Evolutionary conservation across 2,329 filamentous ascomycete genomes (phyloP), one percentile per base, ranked within the genome.

Genomic region (Fusarium staphyleae): DNA sequence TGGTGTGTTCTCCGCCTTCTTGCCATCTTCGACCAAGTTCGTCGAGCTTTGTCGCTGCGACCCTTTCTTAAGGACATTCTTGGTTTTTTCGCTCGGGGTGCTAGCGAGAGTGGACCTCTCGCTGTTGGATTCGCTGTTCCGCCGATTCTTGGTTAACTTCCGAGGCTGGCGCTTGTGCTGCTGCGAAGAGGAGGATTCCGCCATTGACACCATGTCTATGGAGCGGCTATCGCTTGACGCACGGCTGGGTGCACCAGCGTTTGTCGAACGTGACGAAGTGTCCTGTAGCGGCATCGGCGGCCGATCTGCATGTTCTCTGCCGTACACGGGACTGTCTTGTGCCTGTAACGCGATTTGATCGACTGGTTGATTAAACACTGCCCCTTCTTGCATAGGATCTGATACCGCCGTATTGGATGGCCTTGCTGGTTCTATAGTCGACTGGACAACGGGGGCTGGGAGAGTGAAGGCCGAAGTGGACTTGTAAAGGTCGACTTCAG

Each of bases 81-180:
- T 73, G 1, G 55, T 24, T 40, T 55, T 60, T 9, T 68, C 61
- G 26, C 45, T 53, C n/a, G 53, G 33, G 22, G 51, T 22, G 30
- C 46, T 33, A 14, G 43, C 24, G 14, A 63, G 33, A 10, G 43
- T 46, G 14, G 62, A 40, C 48, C 68, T 74, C 44, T 77, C 75
- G 15, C 61, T 47, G 24, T 59, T 65, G 10, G 60, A 62, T 26
- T 77, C 75, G 61, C 70, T 76, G 52, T 63, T 74, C 19, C 68
- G 70, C 19, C 75, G 72, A 44, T 58, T 69, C 66, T 80, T 80
- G 15, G 70, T 74, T 28, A 79, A 66, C 60, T 78, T 78, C 44
- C 72, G 73, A 29, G 71, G 74, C 39, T 70, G 69, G n/a, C 73
- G 69, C 54, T 73, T 77, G 14, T 69, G 69, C 22, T 60, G 57